Base-by-base conservation (phyloP, 1,139 yeast genomes). In the Suzukiozyma palmioleophila region DNA sequence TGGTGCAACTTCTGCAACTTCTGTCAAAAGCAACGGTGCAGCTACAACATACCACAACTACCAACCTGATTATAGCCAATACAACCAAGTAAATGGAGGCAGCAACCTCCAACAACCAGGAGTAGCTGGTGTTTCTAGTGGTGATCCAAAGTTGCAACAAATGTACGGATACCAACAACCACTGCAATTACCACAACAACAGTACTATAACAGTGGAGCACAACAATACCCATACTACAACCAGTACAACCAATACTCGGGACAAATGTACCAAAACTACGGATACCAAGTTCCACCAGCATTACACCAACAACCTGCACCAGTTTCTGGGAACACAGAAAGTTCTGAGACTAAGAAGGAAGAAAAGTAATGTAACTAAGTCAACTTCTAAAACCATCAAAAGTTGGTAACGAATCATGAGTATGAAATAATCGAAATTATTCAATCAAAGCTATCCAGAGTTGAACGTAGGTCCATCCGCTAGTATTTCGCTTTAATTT, bases 161-260 rank as follows among this genome's bases (percentile, higher is more conserved):
- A 28, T 40, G 8, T 51, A 51, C 38, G 48, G 50, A 5, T 52
- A 52, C 33, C 59, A 53, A 44, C 43, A 39, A 26, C 45, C 38
- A 31, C 40, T 32, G 31, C 44, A 39, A 35, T 33, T 28, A 29
- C 32, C 25, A 3, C 34, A 35, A 34, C 39, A 21, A 33, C 36
- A 24, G 8, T 15, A 26, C 16, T 13, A 26, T 8, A 28, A 37
- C 18, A 30, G 31, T 33, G 14, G 28, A 21, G 33, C 39, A 8
- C 40, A 40, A 30, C 40, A 39, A 36, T 39, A 39, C 21, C 45
- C 37, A 22, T 39, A 42, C 39, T 39, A 38, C 40, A 40, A 25
- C 30, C 38, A 25, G 16, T 33, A 33, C 14, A 33, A 33, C 13
- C 36, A 33, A 15, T 33, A 33, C 11, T 25, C 36, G 14, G 35